Evolutionary conservation across 257 asterid genomes (phyloP), one percentile per base, ranked within the genome.

Genomic region (Forsythia suspensa): DNA sequence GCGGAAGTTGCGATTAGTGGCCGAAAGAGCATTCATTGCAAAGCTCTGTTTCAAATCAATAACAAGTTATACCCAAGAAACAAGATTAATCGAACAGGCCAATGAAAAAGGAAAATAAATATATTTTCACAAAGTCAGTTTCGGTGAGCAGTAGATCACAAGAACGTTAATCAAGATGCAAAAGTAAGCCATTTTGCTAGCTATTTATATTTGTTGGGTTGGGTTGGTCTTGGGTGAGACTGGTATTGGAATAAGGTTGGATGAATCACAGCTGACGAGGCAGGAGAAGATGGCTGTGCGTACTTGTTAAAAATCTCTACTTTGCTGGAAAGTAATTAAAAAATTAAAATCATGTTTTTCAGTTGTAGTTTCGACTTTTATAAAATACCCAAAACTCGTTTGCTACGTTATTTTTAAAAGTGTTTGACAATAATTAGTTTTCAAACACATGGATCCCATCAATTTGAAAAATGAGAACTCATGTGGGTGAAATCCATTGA

Each of bases 1-100:
- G 48, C 96, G 96, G 74, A 95, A 95, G 80, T 95, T 95, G 42
- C 98, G 96, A 72, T 79, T 95, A 71, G 98, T 95, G 16, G 99
- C 98, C 41, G 96, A 98, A 51, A 95, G 92, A 79, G 99, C 98
- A 79, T 93, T 93, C 99, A 95, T 95, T 80, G 80, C 75, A 29
- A 21, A 63, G 70, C 18, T 63, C 40, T 63, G 38, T 63, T 63
- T 21, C 37, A 24, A 29, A 59, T 59, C 67, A 59, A 7, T 43
- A 12, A 43, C 51, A 2, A 43, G 10, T 29, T 0, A 29, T 29
- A 1, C 34, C 34, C 34, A 29, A 29, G 34, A 29, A 29, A 29
- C 34, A 29, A 29, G 34, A 29, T 29, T 29, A 29, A 48, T 48
- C 15, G 57, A 15, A 48, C 57, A 13, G 57, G 4, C 4, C 57